Conservation (phyloP, 148 eudicot genomes). For the Cornus controversa region DNA sequence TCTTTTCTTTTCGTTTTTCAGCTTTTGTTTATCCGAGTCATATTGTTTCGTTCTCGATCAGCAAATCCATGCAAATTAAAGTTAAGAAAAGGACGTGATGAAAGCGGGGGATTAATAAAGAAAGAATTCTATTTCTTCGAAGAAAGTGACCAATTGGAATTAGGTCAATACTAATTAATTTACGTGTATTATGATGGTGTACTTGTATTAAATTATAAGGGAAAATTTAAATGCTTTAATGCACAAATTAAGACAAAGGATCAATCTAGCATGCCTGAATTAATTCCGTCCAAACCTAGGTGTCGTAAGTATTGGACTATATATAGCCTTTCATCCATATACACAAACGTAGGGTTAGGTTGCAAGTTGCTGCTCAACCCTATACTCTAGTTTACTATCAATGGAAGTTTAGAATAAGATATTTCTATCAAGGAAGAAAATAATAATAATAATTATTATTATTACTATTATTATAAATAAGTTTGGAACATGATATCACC, state of each 20-base stretch:
- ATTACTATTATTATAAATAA: too few relatives aligned
- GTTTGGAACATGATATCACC: too few relatives aligned
- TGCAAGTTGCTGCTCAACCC: too few relatives aligned
- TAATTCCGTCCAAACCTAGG: neutral
- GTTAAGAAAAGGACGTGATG: neutral
- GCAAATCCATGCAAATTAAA: neutral
- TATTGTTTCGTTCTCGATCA: neutral
- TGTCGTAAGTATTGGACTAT: neutral
- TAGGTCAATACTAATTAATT: constrained; percentile 4
- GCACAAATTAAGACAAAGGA: neutral
- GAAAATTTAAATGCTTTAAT: neutral
- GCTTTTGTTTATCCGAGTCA: too few relatives aligned
- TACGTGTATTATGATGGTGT: neutral
- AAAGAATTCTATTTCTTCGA: neutral
- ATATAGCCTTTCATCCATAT: neutral
- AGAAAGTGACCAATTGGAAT: constrained; percentile 1
- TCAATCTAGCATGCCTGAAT: neutral
- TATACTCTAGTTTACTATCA: too few relatives aligned
- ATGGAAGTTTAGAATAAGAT: too few relatives aligned
- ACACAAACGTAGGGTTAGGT: too few relatives aligned
- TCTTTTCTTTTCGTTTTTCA: neutral
- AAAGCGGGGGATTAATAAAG: neutral
- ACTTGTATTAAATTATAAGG: neutral
- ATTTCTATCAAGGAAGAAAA: too few relatives aligned
- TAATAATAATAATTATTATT: too few relatives aligned